Evolutionary conservation across 345 rosid species (phyloP), one percentile per base, ranked within the genome.

Genomic region (Turritis glabra): DNA sequence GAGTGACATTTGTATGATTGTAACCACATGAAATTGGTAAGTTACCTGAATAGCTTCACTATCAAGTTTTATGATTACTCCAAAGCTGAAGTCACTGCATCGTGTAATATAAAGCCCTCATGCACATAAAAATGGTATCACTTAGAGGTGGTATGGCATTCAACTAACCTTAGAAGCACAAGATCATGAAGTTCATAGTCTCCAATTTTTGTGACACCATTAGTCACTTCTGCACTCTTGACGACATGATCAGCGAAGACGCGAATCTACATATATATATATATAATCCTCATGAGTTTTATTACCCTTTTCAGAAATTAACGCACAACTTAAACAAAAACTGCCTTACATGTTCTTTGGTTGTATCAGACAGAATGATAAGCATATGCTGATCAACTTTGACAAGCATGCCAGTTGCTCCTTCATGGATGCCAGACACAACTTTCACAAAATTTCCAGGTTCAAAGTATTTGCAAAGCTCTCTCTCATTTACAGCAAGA

Each of bases 391-490:
- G 90, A 53, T 90, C 96, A 77, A 86, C 97, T 84, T 90, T 88
- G 58, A 90, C 81, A 69, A 93, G 92, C 97, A 93, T 93, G 62
- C 97, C 97, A 10, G 98, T 90, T 15, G 90, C 85, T 76, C 92
- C 97, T 81, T 80, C 81, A 46, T 93, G 89, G n/a, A 86, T 79
- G 72, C 98, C 97, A 37, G 87, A 83, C 41, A 93, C 92, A 75
- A 93, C 89, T 83, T 93, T 93, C 71, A 90, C 98, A 60, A 86
- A 91, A 82, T 93, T 93, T 64, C 97, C 98, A 32, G 93, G 92
- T 80, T 93, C 96, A 62, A 90, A 90, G 71, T 86, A 90, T 78
- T 93, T 93, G 81, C 96, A 90, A 8, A 90, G 89, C 79, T 93
- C 97, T 79, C 82, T 90, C 70, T 84, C 89, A 29, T 85, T 86